A percentile compares a stretch with the other conserved stretches of the same genome.
These are phyloP conservation scores for Candida hungchunana DNA, from an alignment of 805 yeast species.

Conservation along the genomic window DNA sequence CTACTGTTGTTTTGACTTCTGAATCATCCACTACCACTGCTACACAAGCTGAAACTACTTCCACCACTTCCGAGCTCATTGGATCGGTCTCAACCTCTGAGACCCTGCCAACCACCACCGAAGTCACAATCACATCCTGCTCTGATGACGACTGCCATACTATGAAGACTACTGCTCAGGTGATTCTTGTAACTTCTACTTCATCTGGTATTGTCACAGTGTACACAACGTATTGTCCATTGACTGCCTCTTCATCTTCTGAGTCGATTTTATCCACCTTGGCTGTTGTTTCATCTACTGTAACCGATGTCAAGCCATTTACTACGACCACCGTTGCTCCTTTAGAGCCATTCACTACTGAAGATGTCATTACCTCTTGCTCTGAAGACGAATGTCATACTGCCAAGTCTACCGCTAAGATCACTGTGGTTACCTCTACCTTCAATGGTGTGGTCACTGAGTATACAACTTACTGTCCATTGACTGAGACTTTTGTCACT, in stretches of 20 bases:
- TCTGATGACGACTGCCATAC: slow-evolving; percentile 7
- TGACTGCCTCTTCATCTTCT: slow-evolving; percentile 5
- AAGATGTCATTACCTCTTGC: slow-evolving; percentile 19
- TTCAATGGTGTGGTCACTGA: slow-evolving; percentile 28
- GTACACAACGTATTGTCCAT: slow-evolving; percentile 28
- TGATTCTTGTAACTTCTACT: slow-evolving; percentile 14
- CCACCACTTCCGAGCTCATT: too few species aligned
- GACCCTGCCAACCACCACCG: background rate
- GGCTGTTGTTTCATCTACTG: background rate
- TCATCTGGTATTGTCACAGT: slow-evolving; percentile 30
- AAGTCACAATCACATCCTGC: slow-evolving; percentile 6
- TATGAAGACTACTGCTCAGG: slow-evolving; percentile 9
- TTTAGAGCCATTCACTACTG: slow-evolving; percentile 9
- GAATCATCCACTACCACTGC: slow-evolving; percentile 11
- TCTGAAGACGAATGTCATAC: slow-evolving; percentile 8
- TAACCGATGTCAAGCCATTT: background rate
- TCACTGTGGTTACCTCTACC: slow-evolving; percentile 31
- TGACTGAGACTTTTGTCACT: background rate
- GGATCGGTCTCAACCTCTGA: background rate
- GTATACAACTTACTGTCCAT: slow-evolving; percentile 23
- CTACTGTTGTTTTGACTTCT: slow-evolving; percentile 1
- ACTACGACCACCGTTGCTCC: background rate
- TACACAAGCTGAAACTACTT: background rate
- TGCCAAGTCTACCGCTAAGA: slow-evolving; percentile 12
- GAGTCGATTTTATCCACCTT: background rate